Conservation (phyloP, 139 green algal species). For the Chlorella sp. region DNA sequence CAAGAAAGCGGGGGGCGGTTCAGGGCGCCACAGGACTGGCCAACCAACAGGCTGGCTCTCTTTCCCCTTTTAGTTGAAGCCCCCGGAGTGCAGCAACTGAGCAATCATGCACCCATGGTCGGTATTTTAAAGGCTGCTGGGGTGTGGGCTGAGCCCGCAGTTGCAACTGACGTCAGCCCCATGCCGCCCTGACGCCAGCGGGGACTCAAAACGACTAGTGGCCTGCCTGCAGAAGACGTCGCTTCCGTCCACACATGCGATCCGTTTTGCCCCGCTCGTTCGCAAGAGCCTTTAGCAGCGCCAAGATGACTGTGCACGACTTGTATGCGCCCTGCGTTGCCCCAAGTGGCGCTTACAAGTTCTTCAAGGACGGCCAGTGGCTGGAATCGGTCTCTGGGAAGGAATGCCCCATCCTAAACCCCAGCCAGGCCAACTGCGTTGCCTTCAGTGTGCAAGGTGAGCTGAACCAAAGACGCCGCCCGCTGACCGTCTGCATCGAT, state of each 20-base stretch:
- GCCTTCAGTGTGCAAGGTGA: conserved; percentile 83
- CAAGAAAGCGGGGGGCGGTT: too few species aligned
- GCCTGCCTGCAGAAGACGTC: neutral
- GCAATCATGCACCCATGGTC: too few species aligned
- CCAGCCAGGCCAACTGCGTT: conserved; percentile 62
- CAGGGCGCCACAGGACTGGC: too few species aligned
- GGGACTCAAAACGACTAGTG: neutral
- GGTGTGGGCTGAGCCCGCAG: neutral
- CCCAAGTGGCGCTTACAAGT: conserved; percentile 76
- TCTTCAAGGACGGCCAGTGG: conserved; percentile 85
- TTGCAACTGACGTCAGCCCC: too few species aligned
- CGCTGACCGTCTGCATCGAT: neutral
- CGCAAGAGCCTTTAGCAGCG: neutral
- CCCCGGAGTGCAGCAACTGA: too few species aligned
- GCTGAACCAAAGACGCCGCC: neutral
- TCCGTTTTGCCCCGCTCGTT: neutral
- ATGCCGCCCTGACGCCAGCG: neutral
- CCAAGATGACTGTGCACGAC: conserved; percentile 3
- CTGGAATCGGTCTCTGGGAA: conserved; percentile 73
- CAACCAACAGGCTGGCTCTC: too few species aligned
- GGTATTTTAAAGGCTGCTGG: neutral
- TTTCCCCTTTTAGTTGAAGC: too few species aligned
- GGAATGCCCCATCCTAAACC: conserved; percentile 78
- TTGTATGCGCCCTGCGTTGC: neutral
- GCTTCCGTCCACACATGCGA: neutral